Evolutionary conservation across 2,329 filamentous ascomycete genomes (phyloP).

Genomic region (Neurospora sp.): DNA sequence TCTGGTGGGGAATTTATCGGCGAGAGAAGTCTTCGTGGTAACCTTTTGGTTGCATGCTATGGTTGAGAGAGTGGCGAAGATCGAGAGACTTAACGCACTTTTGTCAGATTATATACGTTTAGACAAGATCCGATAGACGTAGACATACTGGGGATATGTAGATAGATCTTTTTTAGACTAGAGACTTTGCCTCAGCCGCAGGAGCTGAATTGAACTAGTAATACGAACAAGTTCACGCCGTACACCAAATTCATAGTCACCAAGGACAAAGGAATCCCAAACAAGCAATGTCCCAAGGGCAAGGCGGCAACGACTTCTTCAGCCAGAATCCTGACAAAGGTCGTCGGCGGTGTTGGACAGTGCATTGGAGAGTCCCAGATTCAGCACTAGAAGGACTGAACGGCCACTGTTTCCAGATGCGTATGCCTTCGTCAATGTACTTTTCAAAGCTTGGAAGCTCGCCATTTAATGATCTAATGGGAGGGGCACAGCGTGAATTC

Average conservation of each 20-base stretch:
- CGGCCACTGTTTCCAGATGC: no score
- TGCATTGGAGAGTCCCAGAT: not conserved
- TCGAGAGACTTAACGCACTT: not conserved
- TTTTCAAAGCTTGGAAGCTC: not conserved
- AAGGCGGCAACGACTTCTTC: constrained; percentile 1
- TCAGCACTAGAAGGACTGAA: not conserved
- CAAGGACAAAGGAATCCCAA: not conserved
- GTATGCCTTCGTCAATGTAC: not conserved
- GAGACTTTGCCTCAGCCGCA: not conserved
- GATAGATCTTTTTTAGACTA: not conserved
- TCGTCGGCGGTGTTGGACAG: not conserved
- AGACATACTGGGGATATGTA: not conserved
- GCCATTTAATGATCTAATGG: not conserved
- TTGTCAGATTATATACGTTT: not conserved
- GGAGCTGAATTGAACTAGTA: not conserved
- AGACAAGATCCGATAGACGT: not conserved
- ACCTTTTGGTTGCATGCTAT: not conserved
- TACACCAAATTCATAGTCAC: constrained; percentile 10
- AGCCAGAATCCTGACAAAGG: not conserved
- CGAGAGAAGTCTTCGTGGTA: constrained; percentile 8
- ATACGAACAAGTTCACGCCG: constrained; percentile 8
- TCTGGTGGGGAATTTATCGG: constrained; percentile 59
- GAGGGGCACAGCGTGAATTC: not conserved
- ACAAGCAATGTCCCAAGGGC: constrained; percentile 10
- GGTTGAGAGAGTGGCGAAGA: not conserved